Conservation (phyloP, 768 basidiomycete species). For the Candolleomyces eurysporus region DNA sequence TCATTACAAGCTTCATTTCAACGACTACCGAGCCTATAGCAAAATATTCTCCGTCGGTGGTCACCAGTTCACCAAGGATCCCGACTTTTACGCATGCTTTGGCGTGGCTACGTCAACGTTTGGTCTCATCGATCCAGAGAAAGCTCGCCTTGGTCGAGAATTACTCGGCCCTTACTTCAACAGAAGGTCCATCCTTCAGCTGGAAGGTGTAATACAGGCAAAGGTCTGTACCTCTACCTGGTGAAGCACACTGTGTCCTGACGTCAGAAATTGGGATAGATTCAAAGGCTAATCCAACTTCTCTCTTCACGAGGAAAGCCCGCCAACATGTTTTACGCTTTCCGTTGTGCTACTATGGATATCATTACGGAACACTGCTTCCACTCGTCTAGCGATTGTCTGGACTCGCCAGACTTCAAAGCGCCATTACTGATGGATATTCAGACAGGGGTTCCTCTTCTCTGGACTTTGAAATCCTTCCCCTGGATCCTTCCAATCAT, state of each 20-base stretch:
- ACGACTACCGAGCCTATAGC: slow-evolving; percentile 28
- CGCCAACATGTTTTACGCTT: slow-evolving; percentile 37
- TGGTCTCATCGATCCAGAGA: slow-evolving; percentile 30
- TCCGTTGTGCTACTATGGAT: slow-evolving; percentile 40
- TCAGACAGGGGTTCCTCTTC: slow-evolving; percentile 23
- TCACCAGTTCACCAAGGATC: slow-evolving; percentile 35
- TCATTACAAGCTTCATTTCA: slow-evolving; percentile 35
- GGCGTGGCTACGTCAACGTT: slow-evolving; percentile 33
- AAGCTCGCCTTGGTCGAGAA: slow-evolving; percentile 29
- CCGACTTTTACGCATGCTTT: slow-evolving; percentile 36
- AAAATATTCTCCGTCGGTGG: slow-evolving; percentile 34
- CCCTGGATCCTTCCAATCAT: slow-evolving; percentile 21
- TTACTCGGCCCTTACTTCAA: slow-evolving; percentile 37
- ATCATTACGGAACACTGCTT: slow-evolving; percentile 44
- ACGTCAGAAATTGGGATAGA: slow-evolving; percentile 18
- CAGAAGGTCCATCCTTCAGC: slow-evolving; percentile 31
- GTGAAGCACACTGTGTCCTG: not conserved
- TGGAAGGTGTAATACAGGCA: slow-evolving; percentile 30
- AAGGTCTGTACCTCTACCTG: slow-evolving; percentile 21
- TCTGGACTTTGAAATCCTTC: slow-evolving; percentile 32
- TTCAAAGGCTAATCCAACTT: slow-evolving; percentile 27
- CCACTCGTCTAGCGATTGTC: slow-evolving; percentile 26
- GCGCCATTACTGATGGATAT: slow-evolving; percentile 32
- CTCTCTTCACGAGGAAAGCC: slow-evolving; percentile 18
- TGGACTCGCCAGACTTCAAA: slow-evolving; percentile 31